Evolutionary conservation across 2,329 filamentous ascomycete species (phyloP), one percentile per base, ranked within the genome.

Genomic region (Colletotrichum lini): DNA sequence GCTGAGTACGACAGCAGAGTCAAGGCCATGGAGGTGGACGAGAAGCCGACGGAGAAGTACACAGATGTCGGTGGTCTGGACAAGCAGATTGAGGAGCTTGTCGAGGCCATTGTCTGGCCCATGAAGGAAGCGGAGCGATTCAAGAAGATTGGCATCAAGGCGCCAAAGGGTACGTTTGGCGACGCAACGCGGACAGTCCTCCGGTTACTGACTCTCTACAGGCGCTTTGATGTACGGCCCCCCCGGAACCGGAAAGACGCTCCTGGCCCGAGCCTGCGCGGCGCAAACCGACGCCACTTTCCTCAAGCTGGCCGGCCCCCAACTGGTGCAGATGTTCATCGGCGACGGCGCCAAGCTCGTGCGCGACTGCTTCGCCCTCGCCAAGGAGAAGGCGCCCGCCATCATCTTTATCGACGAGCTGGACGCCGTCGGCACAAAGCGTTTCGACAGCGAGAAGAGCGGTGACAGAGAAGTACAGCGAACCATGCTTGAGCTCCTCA

Each of bases 321-420:
- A 99, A 84, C 91, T 99, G 49, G 96, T 99, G 40, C 96, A 99
- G 82, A 99, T 98, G 96, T 99, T 98, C 82, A 99, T 99, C 50
- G 96, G 96, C 81, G 97, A 99, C 76, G 96, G 96, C 78, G 96
- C 97, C 53, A 99, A 99, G 85, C 90, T 99, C 40, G 96, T 99
- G 52, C 93, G 96, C 70, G 96, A 99, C 85, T 97, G 94, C 84
- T 99, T 99, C 81, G 96, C 96, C 2, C 87, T 99, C 16, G 96
- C 96, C 65, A 99, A 99, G 83, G 96, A 99, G 84, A 99, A 99
- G 87, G 96, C 96, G 0, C 97, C 96, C 0, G 95, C 96, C 70
- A 99, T 99, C 82, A 99, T 99, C 83, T 99, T 99, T 87, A 98
- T 99, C 78, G 96, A 99, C 84, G 96, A 99, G 84, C 86, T 99